Evolutionary conservation across 495 filamentous ascomycete species (phyloP).

Genomic region (Penicilliopsis zonata): DNA sequence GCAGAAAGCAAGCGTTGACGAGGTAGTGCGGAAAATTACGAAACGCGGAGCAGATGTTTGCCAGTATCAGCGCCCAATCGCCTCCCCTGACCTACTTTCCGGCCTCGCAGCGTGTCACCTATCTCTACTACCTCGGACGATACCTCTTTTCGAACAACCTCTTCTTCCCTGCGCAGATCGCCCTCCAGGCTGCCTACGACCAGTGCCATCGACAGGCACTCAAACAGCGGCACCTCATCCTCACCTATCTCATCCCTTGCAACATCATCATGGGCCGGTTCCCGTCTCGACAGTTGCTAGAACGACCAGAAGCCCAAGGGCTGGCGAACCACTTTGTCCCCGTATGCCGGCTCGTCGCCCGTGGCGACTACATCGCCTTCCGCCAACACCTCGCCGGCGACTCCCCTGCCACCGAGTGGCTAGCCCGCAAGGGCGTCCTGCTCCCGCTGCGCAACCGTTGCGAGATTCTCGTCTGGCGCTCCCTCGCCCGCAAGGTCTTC

Average conservation of each 20-base stretch:
- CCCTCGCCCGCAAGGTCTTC: conserved; percentile 67
- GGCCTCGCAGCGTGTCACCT: conserved; percentile 80
- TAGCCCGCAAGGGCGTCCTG: conserved; percentile 62
- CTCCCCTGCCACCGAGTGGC: conserved; percentile 47
- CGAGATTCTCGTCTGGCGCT: conserved; percentile 75
- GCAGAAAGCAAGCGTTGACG: conserved; percentile 1
- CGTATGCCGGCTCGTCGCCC: conserved; percentile 57
- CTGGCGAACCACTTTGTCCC: conserved; percentile 65
- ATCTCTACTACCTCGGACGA: conserved; percentile 87
- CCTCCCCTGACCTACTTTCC: conserved; percentile 70
- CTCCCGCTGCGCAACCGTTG: conserved; percentile 60
- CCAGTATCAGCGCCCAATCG: conserved; percentile 72
- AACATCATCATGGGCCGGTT: conserved; percentile 83
- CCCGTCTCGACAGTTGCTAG: conserved; percentile 52
- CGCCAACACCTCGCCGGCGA: conserved; percentile 48
- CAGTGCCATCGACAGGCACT: conserved; percentile 58
- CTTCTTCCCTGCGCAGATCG: conserved; percentile 61
- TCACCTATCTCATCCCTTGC: conserved; percentile 71
- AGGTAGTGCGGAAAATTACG: conserved; percentile 40
- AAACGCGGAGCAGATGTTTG: conserved; percentile 77
- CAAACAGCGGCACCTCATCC: conserved; percentile 64
- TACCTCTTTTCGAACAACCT: conserved; percentile 75
- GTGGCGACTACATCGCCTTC: conserved; percentile 71
- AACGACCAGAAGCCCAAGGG: conserved; percentile 57
- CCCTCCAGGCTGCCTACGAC: conserved; percentile 66